A percentile compares a stretch with the other conserved stretches of the same genome.
Evolutionary conservation across 305 asterid genomes (phyloP).

Genomic region (Withania somnifera): DNA sequence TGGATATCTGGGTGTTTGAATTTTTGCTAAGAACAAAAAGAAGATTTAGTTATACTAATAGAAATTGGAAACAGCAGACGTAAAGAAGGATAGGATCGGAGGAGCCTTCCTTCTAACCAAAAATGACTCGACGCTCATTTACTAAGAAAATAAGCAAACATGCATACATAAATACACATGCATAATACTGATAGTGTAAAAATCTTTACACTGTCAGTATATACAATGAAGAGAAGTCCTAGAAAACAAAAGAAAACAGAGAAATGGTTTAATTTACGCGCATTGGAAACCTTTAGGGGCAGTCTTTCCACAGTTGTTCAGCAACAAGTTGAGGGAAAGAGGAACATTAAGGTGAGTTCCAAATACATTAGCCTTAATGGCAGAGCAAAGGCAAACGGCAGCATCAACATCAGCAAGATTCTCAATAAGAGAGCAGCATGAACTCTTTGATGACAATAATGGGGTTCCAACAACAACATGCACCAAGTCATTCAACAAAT

Average conservation of each 20-base stretch:
- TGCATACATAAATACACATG: neutral
- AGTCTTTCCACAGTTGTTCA: conserved; percentile 7
- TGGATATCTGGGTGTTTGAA: too few relatives aligned
- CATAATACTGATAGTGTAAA: neutral
- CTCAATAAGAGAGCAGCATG: conserved; percentile 8
- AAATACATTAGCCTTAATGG: conserved; percentile 8
- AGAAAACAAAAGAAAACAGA: neutral
- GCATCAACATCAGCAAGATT: conserved; percentile 14
- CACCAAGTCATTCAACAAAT: neutral
- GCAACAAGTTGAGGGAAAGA: conserved; percentile 4
- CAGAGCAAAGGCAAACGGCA: conserved; percentile 14
- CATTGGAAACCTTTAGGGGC: conserved; percentile 10
- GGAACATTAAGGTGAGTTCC: conserved; percentile 3
- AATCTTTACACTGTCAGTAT: neutral
- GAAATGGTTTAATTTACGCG: neutral
- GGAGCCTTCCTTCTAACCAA: neutral
- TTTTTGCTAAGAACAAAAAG: too few relatives aligned
- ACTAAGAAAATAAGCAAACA: neutral
- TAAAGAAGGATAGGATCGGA: neutral
- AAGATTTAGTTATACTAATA: too few relatives aligned
- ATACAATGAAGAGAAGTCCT: neutral
- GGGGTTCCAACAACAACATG: neutral
- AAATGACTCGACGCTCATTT: neutral
- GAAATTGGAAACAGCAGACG: neutral
- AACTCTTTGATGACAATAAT: neutral